Percentiles rank a stretch among this genome's conserved stretches.
These are phyloP conservation scores for Rutstroemia sp. DNA, from an alignment of 2,329 filamentous ascomycete species.

Conservation along the genomic window DNA sequence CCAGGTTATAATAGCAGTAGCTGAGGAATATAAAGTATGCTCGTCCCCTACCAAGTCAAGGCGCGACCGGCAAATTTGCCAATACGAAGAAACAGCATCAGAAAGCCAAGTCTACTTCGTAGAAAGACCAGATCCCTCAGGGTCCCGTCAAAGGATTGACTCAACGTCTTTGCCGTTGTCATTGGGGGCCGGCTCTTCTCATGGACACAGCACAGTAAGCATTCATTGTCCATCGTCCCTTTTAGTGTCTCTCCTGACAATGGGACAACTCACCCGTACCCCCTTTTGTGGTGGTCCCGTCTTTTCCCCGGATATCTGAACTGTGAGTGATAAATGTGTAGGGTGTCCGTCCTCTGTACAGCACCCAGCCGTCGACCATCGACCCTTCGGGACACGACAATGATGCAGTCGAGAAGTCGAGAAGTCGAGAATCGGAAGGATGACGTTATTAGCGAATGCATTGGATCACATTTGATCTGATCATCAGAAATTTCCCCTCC, in stretches of 20 bases:
- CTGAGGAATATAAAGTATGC: too few species aligned
- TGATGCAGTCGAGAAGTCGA: background rate
- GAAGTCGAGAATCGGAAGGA: background rate
- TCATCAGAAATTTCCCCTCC: conserved; percentile 1
- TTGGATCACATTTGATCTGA: conserved; percentile 7
- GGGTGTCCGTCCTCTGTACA: too few species aligned
- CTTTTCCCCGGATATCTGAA: too few species aligned
- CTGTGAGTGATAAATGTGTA: too few species aligned
- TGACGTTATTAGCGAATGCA: conserved; percentile 9
- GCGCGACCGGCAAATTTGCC: background rate
- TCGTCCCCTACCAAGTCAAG: background rate
- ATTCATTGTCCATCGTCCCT: background rate
- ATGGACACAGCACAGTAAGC: too few species aligned
- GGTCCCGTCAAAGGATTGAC: background rate
- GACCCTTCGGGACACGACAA: background rate
- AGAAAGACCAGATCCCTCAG: background rate
- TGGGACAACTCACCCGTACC: background rate
- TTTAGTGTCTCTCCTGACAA: background rate
- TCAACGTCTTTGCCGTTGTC: background rate
- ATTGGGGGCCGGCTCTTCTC: background rate
- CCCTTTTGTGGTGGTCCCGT: too few species aligned
- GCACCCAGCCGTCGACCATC: too few species aligned
- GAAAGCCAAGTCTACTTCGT: background rate
- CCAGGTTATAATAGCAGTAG: too few species aligned
- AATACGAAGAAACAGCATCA: background rate